Conservation (phyloP, 768 basidiomycete species). For the Pisolithus albus region DNA sequence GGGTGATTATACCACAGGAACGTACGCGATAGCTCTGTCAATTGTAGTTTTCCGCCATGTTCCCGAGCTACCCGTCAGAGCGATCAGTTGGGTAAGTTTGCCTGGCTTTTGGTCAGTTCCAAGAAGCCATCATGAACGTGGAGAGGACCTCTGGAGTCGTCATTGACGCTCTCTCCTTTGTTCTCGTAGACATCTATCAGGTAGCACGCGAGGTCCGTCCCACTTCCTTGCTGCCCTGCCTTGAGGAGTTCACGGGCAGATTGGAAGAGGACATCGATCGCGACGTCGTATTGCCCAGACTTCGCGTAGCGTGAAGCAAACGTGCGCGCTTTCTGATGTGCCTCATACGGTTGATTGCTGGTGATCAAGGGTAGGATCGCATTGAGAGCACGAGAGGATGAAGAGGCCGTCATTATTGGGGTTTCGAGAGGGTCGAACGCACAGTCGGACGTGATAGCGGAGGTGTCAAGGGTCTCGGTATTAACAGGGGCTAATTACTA, state of each 20-base stretch:
- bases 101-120: conserved; percentile 37
- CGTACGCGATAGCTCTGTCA: conserved; percentile 77
- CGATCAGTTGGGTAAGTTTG: conserved; percentile 86
- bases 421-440: background rate
- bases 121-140: conserved; percentile 21
- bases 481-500: conserved; percentile 9
- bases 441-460: conserved; percentile 1
- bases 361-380: conserved; percentile 71
- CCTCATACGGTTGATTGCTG: conserved; percentile 75
- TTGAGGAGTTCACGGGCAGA: conserved; percentile 85
- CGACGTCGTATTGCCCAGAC: conserved; percentile 73
- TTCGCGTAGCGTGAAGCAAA: conserved; percentile 86
- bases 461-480: conserved; percentile 19
- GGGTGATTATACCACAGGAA: conserved; percentile 13
- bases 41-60: conserved; percentile 89
- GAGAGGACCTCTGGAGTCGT: conserved; percentile 66
- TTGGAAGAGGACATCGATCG: conserved; percentile 91
- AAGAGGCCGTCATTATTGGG: conserved; percentile 21
- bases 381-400: conserved; percentile 61
- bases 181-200: conserved; percentile 79
- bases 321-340: conserved; percentile 94
- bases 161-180: conserved; percentile 63
- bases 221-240: conserved; percentile 81
- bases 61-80: conserved; percentile 70
- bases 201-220: conserved; percentile 76